Conservation (phyloP, 73 alveolate genomes). For the Paramecium primaurelia region DNA sequence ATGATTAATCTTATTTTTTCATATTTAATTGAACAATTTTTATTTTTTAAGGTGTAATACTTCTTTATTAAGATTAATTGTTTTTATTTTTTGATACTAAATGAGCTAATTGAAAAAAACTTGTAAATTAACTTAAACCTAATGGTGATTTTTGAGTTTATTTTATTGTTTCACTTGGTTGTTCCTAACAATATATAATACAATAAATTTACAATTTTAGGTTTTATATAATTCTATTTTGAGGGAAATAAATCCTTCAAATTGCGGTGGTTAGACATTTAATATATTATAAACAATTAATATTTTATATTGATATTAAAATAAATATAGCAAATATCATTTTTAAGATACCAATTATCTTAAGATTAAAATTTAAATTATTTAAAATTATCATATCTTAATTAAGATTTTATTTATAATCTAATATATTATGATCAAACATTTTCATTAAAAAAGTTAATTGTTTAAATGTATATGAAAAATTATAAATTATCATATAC, state of each 20-base stretch:
- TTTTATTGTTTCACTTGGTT: not conserved
- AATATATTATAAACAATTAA: not conserved
- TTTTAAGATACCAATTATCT: too few relatives aligned
- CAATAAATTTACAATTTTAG: not conserved
- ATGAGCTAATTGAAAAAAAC: not conserved
- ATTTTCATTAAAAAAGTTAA: too few relatives aligned
- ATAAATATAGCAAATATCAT: too few relatives aligned
- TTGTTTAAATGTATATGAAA: not conserved
- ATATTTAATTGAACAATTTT: not conserved
- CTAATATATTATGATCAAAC: too few relatives aligned
- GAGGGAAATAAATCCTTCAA: not conserved
- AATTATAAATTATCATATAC: not conserved
- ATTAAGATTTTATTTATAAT: too few relatives aligned
- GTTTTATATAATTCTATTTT: not conserved
- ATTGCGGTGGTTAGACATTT: conserved; percentile 28
- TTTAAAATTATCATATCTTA: too few relatives aligned
- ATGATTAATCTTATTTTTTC: not conserved
- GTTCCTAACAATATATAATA: not conserved
- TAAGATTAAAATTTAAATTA: too few relatives aligned
- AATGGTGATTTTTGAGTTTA: not conserved
- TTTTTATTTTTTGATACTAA: not conserved
- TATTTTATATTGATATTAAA: too few relatives aligned
- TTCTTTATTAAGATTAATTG: not conserved
- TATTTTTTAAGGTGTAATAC: not conserved
- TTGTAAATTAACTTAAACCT: not conserved